Conservation (phyloP, 345 rosid genomes). For the Populus nigra region DNA sequence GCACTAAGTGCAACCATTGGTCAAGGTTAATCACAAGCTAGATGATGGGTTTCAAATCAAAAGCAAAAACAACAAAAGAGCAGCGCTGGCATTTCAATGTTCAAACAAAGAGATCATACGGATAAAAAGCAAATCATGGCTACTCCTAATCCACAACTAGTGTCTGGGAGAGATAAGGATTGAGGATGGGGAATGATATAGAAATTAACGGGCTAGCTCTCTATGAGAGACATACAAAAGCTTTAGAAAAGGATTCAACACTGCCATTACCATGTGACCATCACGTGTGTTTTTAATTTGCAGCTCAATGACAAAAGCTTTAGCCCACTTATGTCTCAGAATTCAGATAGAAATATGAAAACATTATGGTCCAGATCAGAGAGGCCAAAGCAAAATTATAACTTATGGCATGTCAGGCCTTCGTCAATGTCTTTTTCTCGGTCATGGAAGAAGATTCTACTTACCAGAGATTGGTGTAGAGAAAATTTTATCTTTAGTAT, state of each 20-base stretch:
- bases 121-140: not conserved
- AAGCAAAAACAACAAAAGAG: not conserved
- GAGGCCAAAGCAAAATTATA: not conserved
- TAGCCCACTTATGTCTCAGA: not conserved
- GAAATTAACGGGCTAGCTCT: not conserved
- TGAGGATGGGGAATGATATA: not conserved
- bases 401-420: too few species aligned
- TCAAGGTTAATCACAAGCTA: not conserved
- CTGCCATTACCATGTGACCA: slow-evolving; percentile 12
- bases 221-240: not conserved
- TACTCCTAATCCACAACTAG: not conserved
- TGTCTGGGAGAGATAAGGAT: not conserved
- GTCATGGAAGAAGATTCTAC: too few species aligned
- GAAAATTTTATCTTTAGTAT: too few species aligned
- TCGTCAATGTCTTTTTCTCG: too few species aligned
- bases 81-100: not conserved
- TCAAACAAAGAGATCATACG: not conserved
- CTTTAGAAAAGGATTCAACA: slow-evolving; percentile 13
- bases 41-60: not conserved
- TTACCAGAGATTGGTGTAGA: too few species aligned
- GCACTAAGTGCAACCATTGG: not conserved
- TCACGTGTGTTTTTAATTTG: slow-evolving; percentile 13
- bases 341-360: not conserved
- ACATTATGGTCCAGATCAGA: not conserved
- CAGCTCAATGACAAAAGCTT: slow-evolving; percentile 12